phyloP scores from a whole-genome alignment of 129 eudicot genomes.

The Ambrosia trifida region DNA sequence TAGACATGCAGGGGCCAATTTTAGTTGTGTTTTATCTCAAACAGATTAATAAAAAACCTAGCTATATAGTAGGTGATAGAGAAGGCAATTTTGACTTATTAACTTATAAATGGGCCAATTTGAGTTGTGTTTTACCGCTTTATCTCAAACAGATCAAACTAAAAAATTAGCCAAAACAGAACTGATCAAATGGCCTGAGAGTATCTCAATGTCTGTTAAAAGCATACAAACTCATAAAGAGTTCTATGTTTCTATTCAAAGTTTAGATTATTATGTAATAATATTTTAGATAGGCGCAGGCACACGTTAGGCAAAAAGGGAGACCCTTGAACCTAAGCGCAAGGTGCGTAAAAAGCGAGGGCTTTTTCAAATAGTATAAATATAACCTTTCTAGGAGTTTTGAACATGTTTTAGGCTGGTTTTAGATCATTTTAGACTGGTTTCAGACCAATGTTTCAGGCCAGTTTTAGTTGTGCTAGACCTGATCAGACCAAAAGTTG shows the following conservation, averaged over 20 bases:
- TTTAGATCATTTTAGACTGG: no score
- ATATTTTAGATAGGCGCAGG: no score
- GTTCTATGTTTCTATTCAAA: not conserved
- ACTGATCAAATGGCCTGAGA: not conserved
- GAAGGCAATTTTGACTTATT: slow-evolving; percentile 9
- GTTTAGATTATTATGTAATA: not conserved
- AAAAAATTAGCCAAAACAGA: not conserved
- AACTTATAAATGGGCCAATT: not conserved
- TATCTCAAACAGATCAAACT: slow-evolving; percentile 10
- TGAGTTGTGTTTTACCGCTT: not conserved
- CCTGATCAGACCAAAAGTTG: no score
- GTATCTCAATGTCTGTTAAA: not conserved
- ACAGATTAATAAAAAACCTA: not conserved
- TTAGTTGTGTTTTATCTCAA: no score
- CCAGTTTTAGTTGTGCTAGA: no score
- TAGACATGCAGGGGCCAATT: slow-evolving; percentile 1
- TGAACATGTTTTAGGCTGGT: no score
- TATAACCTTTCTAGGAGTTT: no score
- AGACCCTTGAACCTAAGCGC: no score
- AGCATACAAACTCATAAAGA: slow-evolving; percentile 2
- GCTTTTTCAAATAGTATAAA: no score
- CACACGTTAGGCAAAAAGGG: no score
- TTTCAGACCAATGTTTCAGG: no score
- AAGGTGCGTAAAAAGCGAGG: no score
- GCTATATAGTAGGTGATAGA: slow-evolving; percentile 5